Base-by-base conservation (phyloP, 164 flowering plant species). In the Liquidambar formosana region DNA sequence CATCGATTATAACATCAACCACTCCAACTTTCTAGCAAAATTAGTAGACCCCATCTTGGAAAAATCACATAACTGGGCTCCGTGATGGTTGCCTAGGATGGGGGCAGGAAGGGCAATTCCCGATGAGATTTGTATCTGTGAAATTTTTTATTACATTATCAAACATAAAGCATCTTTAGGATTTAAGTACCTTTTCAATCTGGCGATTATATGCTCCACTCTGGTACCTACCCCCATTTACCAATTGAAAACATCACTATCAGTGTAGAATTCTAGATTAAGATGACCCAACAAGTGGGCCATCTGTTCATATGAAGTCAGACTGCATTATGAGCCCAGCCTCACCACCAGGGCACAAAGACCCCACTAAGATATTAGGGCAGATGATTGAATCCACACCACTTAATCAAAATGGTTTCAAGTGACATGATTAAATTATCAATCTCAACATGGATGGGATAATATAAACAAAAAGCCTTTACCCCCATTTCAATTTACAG, bases 131-230 rank as follows among this genome's bases (percentile, higher is more conserved):
- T 38, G 4, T 41, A 41, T 41, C 33, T 41, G 12, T n/a, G 11
- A 8, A 8, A 14, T 61, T 61, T 41, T 63, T 23, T 46, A 2
- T 4, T 44, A 46, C 52, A 45, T 63, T 63, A n/a, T 44, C 45
- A n/a, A 22, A 46, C 3, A 43, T 61, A 61, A 61, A 41, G 14
- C 26, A 5, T 22, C 28, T 44, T 63, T 11, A 63, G 26, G 10
- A 63, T 45, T n/a, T 63, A 23, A 23, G 60, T 23, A 15, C 23
- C 52, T 63, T 45, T 63, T 44, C 65, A 45, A 45, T 63, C 65
- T 8, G n/a, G 53, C 44, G 33, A 45, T 45, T 25, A 63, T 45
- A 22, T 44, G 21, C 4, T 57, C 60, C 18, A 57, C 3, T 57
- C 33, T 25, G 11, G 60, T 22, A 57, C 11, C 60, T 9, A 49